Conservation (phyloP, 2,329 filamentous ascomycete species). For the Zymoseptoria brevis region DNA sequence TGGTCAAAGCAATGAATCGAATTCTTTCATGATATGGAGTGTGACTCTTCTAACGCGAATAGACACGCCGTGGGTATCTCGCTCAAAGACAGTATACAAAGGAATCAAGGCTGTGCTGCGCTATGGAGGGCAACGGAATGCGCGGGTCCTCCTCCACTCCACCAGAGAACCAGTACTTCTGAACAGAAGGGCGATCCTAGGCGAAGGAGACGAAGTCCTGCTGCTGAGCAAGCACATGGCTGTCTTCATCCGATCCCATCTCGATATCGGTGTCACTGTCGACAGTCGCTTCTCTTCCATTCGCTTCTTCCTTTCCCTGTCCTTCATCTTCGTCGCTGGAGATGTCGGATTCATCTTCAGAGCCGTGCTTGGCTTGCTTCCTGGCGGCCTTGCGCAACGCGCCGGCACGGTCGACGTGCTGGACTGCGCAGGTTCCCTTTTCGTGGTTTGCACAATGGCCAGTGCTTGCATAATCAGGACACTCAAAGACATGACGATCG, state of each 20-base stretch:
- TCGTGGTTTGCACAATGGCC: slow-evolving; percentile 67
- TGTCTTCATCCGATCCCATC: slow-evolving; percentile 29
- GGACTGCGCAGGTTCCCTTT: slow-evolving; percentile 62
- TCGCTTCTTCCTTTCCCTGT: slow-evolving; percentile 54
- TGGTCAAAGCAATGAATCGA: neutral
- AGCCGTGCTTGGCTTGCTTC: slow-evolving; percentile 31
- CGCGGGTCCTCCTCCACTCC: neutral
- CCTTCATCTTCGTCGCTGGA: slow-evolving; percentile 68
- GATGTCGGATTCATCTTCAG: slow-evolving; percentile 46
- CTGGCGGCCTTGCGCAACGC: slow-evolving; percentile 57
- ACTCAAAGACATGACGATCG: slow-evolving; percentile 77
- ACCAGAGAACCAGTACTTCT: neutral
- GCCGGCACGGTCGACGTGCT: slow-evolving; percentile 80
- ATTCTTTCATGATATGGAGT: neutral
- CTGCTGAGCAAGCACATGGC: slow-evolving; percentile 44
- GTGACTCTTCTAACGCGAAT: neutral
- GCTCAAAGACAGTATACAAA: neutral
- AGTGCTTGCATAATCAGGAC: slow-evolving; percentile 88
- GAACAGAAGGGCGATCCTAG: neutral
- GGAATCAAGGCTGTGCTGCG: neutral
- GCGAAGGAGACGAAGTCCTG: slow-evolving; percentile 46
- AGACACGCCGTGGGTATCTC: neutral
- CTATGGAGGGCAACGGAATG: neutral
- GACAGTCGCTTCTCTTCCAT: slow-evolving; percentile 24
- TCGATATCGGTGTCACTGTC: slow-evolving; percentile 42